Evolutionary conservation across 495 filamentous ascomycete species (phyloP), one percentile per base, ranked within the genome.

Genomic region (Podospora pseudocomata): DNA sequence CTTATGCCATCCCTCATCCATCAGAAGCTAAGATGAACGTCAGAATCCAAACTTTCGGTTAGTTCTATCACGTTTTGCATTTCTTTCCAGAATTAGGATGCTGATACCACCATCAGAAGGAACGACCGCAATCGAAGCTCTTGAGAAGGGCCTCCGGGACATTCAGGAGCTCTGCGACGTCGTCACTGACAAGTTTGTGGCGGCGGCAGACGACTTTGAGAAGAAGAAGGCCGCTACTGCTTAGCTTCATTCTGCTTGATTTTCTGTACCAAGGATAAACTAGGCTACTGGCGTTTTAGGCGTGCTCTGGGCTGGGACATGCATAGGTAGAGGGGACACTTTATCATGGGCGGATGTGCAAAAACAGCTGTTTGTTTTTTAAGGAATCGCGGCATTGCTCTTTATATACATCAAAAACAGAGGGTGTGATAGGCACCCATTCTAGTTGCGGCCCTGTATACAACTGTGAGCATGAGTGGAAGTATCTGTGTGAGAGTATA

Each of bases 1-100:
- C 94, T 57, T 98, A 99, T 76, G 93, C 95, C 4, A 98, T 99
- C 65, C 95, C 95, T 9, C 95, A 99, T 82, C 95, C 96, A 44
- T 96, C 94, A 19, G 95, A 99, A 75, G 80, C 88, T 15, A 94
- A 96, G 80, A 97, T 99, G 95, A 96, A 97, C 76, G 79, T 99
- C 32, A 87, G 95, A 65, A 97, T 99, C 70, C 95, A 99, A 80
- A 99, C 94, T 64, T 97, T 91, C 71, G 92, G 95, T 97, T 79
- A 73, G 87, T 80, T 54, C 23, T 9, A 9, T 11, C n/a, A 27
- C 0, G 30, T 32, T 32, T 32, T 32, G 30, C 4, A 55, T 19
- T 30, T 4, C 19, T 49, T 55, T 53, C 1, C 30, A 32, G 55
- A 34, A 64, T 3, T 13, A 49, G 0, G 9, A 49, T 59, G 32